Conservation (phyloP, 495 filamentous ascomycete species). For the Neurospora sp. region DNA sequence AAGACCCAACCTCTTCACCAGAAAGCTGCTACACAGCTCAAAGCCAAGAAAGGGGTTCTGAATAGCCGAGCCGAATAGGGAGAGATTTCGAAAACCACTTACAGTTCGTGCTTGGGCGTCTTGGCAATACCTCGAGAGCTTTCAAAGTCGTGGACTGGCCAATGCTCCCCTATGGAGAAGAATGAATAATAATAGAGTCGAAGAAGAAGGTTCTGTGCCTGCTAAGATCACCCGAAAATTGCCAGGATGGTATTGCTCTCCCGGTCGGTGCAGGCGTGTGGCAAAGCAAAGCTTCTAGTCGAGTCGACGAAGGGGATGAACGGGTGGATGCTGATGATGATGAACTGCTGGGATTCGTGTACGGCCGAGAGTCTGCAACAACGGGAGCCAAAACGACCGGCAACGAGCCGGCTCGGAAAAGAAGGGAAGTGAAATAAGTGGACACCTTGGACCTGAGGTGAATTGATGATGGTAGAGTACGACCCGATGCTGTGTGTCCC, state of each 20-base stretch:
- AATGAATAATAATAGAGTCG: neutral
- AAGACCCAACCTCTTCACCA: slow-evolving; percentile 5
- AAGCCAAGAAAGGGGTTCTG: slow-evolving; percentile 20
- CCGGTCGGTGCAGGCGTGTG: neutral
- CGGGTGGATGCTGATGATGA: neutral
- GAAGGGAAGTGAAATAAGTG: slow-evolving; percentile 5
- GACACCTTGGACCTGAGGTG: slow-evolving; percentile 1
- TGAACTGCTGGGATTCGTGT: neutral
- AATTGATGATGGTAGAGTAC: slow-evolving; percentile 8
- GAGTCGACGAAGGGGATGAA: neutral
- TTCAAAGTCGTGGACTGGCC: neutral
- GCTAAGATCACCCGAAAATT: neutral
- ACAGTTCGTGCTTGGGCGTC: slow-evolving; percentile 31
- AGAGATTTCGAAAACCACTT: slow-evolving; percentile 24
- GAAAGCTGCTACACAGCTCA: slow-evolving; percentile 13
- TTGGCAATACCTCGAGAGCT: slow-evolving; percentile 3
- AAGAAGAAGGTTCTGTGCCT: neutral
- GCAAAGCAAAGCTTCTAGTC: neutral
- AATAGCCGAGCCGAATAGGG: slow-evolving; percentile 24
- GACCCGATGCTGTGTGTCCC: slow-evolving; percentile 11
- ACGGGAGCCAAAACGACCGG: neutral
- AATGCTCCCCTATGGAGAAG: neutral
- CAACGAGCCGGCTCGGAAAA: neutral
- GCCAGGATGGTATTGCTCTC: neutral
- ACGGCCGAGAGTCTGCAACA: neutral